Evolutionary conservation across 208 protist species (phyloP), one percentile per base, ranked within the genome.

Genomic region (Entamoeba dispar): DNA sequence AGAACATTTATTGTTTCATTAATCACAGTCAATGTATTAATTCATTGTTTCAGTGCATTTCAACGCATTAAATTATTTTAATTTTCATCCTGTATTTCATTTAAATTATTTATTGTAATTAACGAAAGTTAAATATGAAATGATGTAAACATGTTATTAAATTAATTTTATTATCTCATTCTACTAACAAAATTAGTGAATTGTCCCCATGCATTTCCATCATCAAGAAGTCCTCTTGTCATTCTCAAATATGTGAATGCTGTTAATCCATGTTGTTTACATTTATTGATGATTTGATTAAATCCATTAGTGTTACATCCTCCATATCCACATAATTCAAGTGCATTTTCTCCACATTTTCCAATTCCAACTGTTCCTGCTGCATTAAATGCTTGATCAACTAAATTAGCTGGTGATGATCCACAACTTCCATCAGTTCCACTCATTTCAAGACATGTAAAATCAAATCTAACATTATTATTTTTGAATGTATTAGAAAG

Each of bases 371-470:
- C 34, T 15, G 77, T 14, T 49, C 7, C 7, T 5, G 77, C 77
- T 47, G 77, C 34, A 31, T 14, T 19, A 91, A 34, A 49, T 31
- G 77, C 77, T 91, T 91, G 77, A 43, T 7, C 77, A n/a, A 91
- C 38, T 47, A 38, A 43, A 43, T 27, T 49, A 6, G 38, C 7
- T 49, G 34, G 34, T 49, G 10, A 4, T 43, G 12, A 49, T 91
- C 34, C 34, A 49, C 77, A 91, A 5, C 6, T 49, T 17, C 5
- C 5, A 91, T 91, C 27, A 15, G 15, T 38, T 52, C 96, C 94
- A 19, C 22, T 27, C 95, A 96, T 96, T 93, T 96, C 95, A 17
- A 96, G 55, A 49, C 95, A 96, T 17, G 95, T 96, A 34, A 96
- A 96, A 43, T 95, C 93, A 49, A 96, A 91, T 17, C 38, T 50